phyloP scores from a whole-genome alignment of 2,329 filamentous ascomycete genomes.

The Aspergillus sp. region DNA sequence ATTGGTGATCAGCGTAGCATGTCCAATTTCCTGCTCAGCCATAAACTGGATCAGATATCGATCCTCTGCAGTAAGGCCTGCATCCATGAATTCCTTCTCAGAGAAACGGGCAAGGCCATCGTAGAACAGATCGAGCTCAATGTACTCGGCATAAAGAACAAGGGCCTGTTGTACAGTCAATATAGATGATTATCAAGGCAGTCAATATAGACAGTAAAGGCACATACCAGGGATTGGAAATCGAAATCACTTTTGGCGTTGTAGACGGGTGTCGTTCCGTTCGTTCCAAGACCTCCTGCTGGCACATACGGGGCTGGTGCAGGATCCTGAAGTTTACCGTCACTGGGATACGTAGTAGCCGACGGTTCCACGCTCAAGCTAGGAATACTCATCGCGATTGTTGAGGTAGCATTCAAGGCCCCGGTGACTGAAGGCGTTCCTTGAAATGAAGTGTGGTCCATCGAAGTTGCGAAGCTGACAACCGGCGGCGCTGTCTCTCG shows the following conservation, averaged over 20 bases:
- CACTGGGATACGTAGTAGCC: constrained; percentile 63
- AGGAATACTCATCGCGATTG: constrained; percentile 51
- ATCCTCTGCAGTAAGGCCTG: constrained; percentile 63
- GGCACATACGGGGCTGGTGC: constrained; percentile 68
- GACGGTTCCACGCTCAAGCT: constrained; percentile 52
- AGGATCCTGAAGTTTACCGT: constrained; percentile 61
- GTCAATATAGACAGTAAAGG: neutral
- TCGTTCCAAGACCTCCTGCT: constrained; percentile 67
- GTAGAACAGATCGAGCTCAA: constrained; percentile 77
- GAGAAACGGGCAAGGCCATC: constrained; percentile 65
- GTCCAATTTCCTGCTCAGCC: constrained; percentile 68
- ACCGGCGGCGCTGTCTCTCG: constrained; percentile 27
- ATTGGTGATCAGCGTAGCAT: constrained; percentile 69
- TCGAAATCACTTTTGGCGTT: constrained; percentile 76
- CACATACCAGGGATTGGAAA: constrained; percentile 60
- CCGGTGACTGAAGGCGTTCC: constrained; percentile 64
- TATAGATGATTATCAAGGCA: neutral
- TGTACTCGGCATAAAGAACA: constrained; percentile 74
- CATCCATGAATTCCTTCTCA: constrained; percentile 60
- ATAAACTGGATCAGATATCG: constrained; percentile 68
- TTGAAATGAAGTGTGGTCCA: constrained; percentile 61
- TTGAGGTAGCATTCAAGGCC: constrained; percentile 47
- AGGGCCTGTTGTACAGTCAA: constrained; percentile 41
- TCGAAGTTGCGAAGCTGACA: constrained; percentile 45
- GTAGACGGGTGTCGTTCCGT: constrained; percentile 69